Conservation (phyloP, 2,329 filamentous ascomycete species). For the Raffaelea deltoideospora region DNA sequence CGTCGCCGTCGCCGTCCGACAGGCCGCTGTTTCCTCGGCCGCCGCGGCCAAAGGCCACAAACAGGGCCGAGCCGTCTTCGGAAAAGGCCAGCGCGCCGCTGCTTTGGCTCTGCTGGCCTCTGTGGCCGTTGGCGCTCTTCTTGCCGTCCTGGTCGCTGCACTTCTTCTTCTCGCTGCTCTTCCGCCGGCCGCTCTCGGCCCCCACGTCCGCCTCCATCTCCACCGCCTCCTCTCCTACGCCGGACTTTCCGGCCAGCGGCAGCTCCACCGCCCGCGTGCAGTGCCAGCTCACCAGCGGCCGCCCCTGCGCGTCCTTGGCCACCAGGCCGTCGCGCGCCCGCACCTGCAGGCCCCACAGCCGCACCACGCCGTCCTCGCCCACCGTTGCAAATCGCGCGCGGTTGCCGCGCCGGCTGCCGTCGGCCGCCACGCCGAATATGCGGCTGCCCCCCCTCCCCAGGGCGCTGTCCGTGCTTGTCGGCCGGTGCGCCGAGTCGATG, state of each 20-base stretch:
- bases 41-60: constrained; percentile 42
- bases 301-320: constrained; percentile 37
- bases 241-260: too few species aligned
- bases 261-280: constrained; percentile 45
- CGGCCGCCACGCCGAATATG: constrained; percentile 57
- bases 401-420: constrained; percentile 43
- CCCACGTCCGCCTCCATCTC: too few species aligned
- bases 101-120: constrained; percentile 4
- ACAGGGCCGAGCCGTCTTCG: constrained; percentile 71
- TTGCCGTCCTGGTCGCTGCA: too few species aligned
- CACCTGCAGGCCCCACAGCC: constrained; percentile 66
- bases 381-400: constrained; percentile 81
- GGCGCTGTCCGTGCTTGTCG: constrained; percentile 39
- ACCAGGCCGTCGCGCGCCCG: constrained; percentile 54
- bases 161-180: too few species aligned
- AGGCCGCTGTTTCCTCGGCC: not conserved
- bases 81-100: constrained; percentile 64
- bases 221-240: constrained; percentile 17
- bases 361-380: constrained; percentile 63
- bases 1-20: not conserved
- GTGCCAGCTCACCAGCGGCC: constrained; percentile 58
- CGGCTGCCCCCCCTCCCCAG: too few species aligned
- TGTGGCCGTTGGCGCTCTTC: not conserved
- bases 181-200: too few species aligned
- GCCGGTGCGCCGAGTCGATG: constrained; percentile 67